phyloP scores from a whole-genome alignment of 306 rosid genomes.

The Quercus aquifolioides region DNA sequence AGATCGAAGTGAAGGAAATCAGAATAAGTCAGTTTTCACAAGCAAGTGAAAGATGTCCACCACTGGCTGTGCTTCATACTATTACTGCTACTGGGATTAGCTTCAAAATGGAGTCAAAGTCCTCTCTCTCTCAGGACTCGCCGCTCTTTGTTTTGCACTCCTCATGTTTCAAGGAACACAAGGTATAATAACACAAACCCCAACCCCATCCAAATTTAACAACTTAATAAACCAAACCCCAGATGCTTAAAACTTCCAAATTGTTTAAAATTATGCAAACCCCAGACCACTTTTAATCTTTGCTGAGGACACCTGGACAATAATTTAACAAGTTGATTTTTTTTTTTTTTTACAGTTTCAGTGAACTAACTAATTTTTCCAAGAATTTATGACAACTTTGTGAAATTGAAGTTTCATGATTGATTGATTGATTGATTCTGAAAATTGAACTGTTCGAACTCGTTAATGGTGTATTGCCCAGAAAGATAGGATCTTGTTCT shows the following conservation, averaged over 20 bases:
- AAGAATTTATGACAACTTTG: slow-evolving; percentile 28
- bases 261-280: not conserved
- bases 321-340: slow-evolving; percentile 14
- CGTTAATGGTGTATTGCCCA: not conserved
- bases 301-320: slow-evolving; percentile 46
- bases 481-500: slow-evolving; percentile 4
- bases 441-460: slow-evolving; percentile 27
- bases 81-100: slow-evolving; percentile 75
- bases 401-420: slow-evolving; percentile 16
- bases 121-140: slow-evolving; percentile 58
- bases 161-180: slow-evolving; percentile 95
- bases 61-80: slow-evolving; percentile 98
- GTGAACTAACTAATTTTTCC: slow-evolving; percentile 25
- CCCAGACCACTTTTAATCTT: slow-evolving; percentile 2
- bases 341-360: not conserved
- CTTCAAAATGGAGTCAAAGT: slow-evolving; percentile 99
- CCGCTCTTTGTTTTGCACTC: slow-evolving; percentile 92
- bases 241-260: not conserved
- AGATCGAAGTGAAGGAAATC: slow-evolving; percentile 77
- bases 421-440: slow-evolving; percentile 1
- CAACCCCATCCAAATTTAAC: slow-evolving; percentile 11
- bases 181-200: slow-evolving; percentile 65
- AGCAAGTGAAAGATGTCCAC: slow-evolving; percentile 98
- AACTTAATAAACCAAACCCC: not conserved
- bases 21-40: slow-evolving; percentile 81